Conservation (phyloP, 306 rosid genomes). For the Prunus campanulata region DNA sequence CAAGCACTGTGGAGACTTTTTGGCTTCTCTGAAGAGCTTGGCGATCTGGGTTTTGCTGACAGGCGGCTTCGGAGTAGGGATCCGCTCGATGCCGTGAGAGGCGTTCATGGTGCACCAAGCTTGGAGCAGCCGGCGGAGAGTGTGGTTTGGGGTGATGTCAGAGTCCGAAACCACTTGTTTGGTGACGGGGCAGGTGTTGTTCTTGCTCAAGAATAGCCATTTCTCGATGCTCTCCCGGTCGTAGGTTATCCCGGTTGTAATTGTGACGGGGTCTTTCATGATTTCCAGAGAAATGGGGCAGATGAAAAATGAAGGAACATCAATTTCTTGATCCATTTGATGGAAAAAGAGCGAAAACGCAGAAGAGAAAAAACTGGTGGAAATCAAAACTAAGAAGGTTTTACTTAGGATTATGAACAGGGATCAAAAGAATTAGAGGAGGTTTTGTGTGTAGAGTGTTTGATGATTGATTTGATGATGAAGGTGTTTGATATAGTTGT, state of each 20-base stretch:
- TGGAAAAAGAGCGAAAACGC: background rate
- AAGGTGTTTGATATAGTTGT: slow-evolving; percentile 7
- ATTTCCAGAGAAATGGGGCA: slow-evolving; percentile 80
- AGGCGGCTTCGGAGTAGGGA: slow-evolving; percentile 84
- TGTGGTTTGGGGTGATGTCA: slow-evolving; percentile 80
- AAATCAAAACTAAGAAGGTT: background rate
- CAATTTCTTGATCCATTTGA: slow-evolving; percentile 58
- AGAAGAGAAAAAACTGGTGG: background rate
- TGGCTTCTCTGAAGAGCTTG: slow-evolving; percentile 45
- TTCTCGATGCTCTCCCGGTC: slow-evolving; percentile 78
- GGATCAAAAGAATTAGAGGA: too few species aligned
- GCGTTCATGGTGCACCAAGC: slow-evolving; percentile 87
- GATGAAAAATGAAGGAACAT: slow-evolving; percentile 62
- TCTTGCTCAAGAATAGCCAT: slow-evolving; percentile 58
- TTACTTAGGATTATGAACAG: too few species aligned
- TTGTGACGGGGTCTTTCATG: slow-evolving; percentile 86
- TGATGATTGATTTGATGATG: background rate
- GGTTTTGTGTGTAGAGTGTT: too few species aligned
- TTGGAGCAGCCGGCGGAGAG: slow-evolving; percentile 78
- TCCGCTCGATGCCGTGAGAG: slow-evolving; percentile 60
- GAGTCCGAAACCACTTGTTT: slow-evolving; percentile 45
- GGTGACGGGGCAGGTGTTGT: slow-evolving; percentile 66
- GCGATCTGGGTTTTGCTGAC: slow-evolving; percentile 38
- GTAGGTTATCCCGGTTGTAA: slow-evolving; percentile 79
- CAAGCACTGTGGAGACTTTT: slow-evolving; percentile 27